Conservation (phyloP, 352 stramenopile species). For the Salisapilia sapeloensis region DNA sequence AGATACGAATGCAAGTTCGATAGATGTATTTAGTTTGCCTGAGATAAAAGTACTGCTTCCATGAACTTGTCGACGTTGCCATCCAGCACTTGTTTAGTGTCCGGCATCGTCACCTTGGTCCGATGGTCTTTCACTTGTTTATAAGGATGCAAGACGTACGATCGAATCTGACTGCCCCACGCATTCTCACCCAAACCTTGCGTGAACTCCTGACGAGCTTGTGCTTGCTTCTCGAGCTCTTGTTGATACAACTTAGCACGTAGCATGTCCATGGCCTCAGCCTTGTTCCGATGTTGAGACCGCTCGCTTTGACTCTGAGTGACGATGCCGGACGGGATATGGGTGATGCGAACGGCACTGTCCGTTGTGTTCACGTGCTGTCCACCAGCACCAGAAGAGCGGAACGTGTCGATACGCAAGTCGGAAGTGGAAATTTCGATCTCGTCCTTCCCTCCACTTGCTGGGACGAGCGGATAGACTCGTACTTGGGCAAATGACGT, state of each 20-base stretch:
- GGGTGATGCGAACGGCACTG: conserved; percentile 91
- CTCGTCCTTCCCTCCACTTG: conserved; percentile 4
- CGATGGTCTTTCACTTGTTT: conserved; percentile 96
- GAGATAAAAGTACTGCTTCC: conserved; percentile 44
- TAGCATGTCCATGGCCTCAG: conserved; percentile 80
- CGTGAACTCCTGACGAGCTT: conserved; percentile 26
- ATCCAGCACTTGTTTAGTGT: conserved; percentile 83
- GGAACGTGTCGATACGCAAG: conserved; percentile 89
- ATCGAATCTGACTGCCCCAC: conserved; percentile 88
- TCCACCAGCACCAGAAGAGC: conserved; percentile 84
- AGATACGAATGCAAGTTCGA: too few species aligned
- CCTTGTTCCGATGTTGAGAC: conserved; percentile 89
- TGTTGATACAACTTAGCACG: conserved; percentile 55
- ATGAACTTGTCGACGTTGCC: conserved; percentile 77
- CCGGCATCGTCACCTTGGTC: conserved; percentile 79
- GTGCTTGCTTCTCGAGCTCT: conserved; percentile 31
- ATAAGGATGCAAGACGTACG: conserved; percentile 96
- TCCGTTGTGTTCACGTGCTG: conserved; percentile 98
- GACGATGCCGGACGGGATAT: conserved; percentile 87
- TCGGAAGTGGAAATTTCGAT: conserved; percentile 67
- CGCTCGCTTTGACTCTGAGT: conserved; percentile 91
- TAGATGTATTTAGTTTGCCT: conserved; percentile 5
- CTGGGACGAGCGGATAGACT: conserved; percentile 40
- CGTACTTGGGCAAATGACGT: conserved; percentile 90
- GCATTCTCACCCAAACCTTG: conserved; percentile 58